A percentile compares a stretch with the other conserved stretches of the same genome.
phyloP scores from a whole-genome alignment of 768 basidiomycete genomes.

The Lactarius sp. region DNA sequence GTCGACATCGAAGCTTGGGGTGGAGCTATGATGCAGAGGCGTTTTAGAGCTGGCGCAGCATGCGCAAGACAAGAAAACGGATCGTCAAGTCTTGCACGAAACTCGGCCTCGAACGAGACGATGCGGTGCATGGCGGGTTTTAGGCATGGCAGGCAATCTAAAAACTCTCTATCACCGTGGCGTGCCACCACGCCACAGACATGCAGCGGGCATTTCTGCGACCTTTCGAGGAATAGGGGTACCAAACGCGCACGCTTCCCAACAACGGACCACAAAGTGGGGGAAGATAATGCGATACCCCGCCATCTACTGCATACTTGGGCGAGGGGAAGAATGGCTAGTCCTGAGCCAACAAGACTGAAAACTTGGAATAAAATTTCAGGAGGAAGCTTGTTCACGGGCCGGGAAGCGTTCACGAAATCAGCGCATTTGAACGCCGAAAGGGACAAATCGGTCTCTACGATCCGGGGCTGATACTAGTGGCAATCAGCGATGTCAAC shows the following conservation, averaged over 20 bases:
- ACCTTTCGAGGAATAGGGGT: conserved; percentile 9
- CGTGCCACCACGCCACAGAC: not conserved
- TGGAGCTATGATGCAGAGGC: not conserved
- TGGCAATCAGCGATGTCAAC: not conserved
- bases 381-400: not conserved
- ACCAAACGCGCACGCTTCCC: not conserved
- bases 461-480: not conserved
- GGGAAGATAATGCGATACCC: not conserved
- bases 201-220: not conserved
- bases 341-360: not conserved
- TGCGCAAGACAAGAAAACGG: not conserved
- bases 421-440: not conserved
- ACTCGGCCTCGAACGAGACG: not conserved
- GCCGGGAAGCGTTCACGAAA: not conserved
- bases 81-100: not conserved
- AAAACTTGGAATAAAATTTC: conserved; percentile 5
- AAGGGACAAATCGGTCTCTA: conserved; percentile 9
- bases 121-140: not conserved
- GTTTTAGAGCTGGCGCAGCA: not conserved
- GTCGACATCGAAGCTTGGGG: not conserved
- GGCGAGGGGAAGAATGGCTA: not conserved
- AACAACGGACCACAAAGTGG: conserved; percentile 6
- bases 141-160: conserved; percentile 2
- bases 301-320: not conserved
- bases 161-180: not conserved